Percentiles rank a stretch among this genome's conserved stretches.
Evolutionary conservation across 768 basidiomycete genomes (phyloP).

Genomic region (Tremella mesenterica): DNA sequence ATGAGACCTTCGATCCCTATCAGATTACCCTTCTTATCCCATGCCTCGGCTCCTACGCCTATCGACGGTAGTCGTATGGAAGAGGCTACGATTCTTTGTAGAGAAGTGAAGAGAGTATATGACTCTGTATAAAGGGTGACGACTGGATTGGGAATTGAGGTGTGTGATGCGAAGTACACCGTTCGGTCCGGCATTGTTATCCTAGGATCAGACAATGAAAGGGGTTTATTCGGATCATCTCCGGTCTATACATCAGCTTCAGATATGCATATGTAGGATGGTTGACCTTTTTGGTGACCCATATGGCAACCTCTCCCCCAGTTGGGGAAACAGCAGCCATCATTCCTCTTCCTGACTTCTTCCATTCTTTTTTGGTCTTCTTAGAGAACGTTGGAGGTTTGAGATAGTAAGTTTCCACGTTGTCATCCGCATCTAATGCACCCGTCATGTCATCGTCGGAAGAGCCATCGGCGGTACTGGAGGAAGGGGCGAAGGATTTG

Average conservation of each 20-base stretch:
- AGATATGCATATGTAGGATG: neutral
- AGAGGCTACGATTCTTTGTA: conserved; percentile 32
- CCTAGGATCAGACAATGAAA: conserved; percentile 2
- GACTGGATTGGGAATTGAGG: conserved; percentile 17
- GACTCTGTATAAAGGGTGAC: conserved; percentile 31
- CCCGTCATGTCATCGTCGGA: neutral
- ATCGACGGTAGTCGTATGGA: conserved; percentile 14
- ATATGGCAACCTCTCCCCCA: conserved; percentile 28
- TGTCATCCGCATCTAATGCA: conserved; percentile 7
- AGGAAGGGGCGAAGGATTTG: neutral
- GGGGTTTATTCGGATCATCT: conserved; percentile 14
- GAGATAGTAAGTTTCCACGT: conserved; percentile 15
- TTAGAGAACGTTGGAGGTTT: conserved; percentile 17
- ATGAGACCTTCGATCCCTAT: conserved; percentile 14
- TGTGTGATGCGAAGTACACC: conserved; percentile 18
- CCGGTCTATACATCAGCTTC: conserved; percentile 13
- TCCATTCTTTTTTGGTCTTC: conserved; percentile 26
- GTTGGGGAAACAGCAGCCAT: conserved; percentile 15
- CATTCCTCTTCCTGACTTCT: conserved; percentile 16
- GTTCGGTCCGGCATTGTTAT: conserved; percentile 17
- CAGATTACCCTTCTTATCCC: conserved; percentile 25
- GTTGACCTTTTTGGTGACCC: conserved; percentile 22
- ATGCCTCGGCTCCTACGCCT: conserved; percentile 16
- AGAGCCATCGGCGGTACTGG: neutral
- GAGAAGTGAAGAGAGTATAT: conserved; percentile 34